These are phyloP conservation scores for Penicillium sp. DNA, from an alignment of 2,329 filamentous ascomycete species.

Conservation along the genomic window DNA sequence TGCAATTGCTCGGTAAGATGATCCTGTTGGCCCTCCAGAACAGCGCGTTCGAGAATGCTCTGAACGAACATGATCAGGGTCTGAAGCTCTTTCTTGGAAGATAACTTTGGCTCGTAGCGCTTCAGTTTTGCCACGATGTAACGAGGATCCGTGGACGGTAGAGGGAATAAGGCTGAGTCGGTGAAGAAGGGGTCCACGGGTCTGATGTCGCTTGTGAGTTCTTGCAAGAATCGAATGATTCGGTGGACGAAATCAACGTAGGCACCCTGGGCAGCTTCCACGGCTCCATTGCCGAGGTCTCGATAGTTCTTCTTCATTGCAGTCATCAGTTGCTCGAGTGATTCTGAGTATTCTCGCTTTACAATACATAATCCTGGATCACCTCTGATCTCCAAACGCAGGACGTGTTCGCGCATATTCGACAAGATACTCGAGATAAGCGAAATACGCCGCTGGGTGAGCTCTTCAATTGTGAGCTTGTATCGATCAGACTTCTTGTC, in stretches of 20 bases:
- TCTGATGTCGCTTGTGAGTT: constrained; percentile 61
- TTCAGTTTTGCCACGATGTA: constrained; percentile 66
- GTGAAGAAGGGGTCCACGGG: constrained; percentile 64
- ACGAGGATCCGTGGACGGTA: constrained; percentile 62
- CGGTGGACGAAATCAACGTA: constrained; percentile 67
- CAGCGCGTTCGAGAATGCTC: constrained; percentile 62
- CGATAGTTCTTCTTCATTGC: constrained; percentile 66
- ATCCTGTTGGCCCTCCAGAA: constrained; percentile 59
- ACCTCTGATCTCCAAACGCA: constrained; percentile 38
- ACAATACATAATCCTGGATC: constrained; percentile 41
- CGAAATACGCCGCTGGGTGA: constrained; percentile 58
- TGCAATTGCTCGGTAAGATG: constrained; percentile 61
- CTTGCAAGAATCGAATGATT: constrained; percentile 63
- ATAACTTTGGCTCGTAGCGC: constrained; percentile 61
- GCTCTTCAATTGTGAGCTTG: constrained; percentile 55
- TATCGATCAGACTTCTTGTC: constrained; percentile 43
- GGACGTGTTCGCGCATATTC: constrained; percentile 61
- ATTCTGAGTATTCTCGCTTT: constrained; percentile 52
- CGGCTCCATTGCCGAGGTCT: constrained; percentile 49
- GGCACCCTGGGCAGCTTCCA: constrained; percentile 47
- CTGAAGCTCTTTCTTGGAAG: constrained; percentile 54
- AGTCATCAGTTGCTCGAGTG: constrained; percentile 62
- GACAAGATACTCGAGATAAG: constrained; percentile 61
- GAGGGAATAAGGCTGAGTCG: constrained; percentile 62
- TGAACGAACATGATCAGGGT: constrained; percentile 64